Conservation (phyloP, 2,329 filamentous ascomycete genomes). For the Monilinia fructigena region DNA sequence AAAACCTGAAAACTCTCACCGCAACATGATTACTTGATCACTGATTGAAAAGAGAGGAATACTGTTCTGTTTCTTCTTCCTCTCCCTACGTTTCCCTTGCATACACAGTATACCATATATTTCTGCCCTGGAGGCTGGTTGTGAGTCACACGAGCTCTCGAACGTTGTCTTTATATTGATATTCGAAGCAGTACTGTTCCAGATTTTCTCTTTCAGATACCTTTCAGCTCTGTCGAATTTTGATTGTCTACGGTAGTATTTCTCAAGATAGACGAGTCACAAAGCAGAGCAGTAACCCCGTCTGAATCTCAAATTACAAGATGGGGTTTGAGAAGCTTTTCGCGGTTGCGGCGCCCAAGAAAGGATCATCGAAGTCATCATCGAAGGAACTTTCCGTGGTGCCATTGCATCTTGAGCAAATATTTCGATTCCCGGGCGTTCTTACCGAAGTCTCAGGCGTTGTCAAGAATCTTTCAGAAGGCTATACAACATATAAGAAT, state of each 20-base stretch:
- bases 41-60: slow-evolving; percentile 12
- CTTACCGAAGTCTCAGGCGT: slow-evolving; percentile 20
- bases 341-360: slow-evolving; percentile 14
- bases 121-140: slow-evolving; percentile 4
- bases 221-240: neutral
- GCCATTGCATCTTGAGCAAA: slow-evolving; percentile 14
- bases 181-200: slow-evolving; percentile 8
- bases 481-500: slow-evolving; percentile 24
- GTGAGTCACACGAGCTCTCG: neutral
- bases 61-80: slow-evolving; percentile 13
- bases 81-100: neutral
- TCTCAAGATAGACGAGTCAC: neutral
- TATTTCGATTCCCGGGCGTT: slow-evolving; percentile 20
- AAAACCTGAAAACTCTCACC: slow-evolving; percentile 19
- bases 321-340: slow-evolving; percentile 23
- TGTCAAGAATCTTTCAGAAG: slow-evolving; percentile 23
- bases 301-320: neutral
- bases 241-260: neutral
- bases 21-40: slow-evolving; percentile 21
- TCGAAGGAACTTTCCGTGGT: neutral
- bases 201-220: neutral
- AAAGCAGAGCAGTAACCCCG: neutral
- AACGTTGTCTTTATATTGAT: neutral
- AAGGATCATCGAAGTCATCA: slow-evolving; percentile 12
- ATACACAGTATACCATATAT: neutral